These are phyloP conservation scores for Ceratobasidium sp. DNA, from an alignment of 1,284 basidiomycete genomes.

Conservation along the genomic window DNA sequence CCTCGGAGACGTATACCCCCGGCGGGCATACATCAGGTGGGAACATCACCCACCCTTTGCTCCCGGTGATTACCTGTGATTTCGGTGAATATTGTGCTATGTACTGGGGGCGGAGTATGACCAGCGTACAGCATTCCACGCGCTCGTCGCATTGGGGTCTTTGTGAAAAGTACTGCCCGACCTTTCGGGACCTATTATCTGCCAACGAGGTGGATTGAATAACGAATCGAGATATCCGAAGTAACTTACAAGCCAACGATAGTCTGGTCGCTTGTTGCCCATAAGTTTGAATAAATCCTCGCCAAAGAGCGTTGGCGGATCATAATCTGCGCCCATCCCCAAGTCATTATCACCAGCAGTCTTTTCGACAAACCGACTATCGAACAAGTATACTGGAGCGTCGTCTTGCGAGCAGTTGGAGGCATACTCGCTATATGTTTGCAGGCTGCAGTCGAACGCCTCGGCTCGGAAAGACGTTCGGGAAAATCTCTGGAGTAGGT, in stretches of 20 bases:
- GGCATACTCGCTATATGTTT: constrained; percentile 52
- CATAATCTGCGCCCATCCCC: constrained; percentile 52
- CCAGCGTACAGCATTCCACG: constrained; percentile 60
- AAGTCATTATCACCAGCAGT: constrained; percentile 38
- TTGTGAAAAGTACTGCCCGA: constrained; percentile 57
- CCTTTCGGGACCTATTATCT: constrained; percentile 55
- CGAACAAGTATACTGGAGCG: constrained; percentile 56
- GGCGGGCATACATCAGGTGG: constrained; percentile 59
- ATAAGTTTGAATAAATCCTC: constrained; percentile 55
- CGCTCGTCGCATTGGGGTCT: constrained; percentile 59
- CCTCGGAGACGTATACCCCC: constrained; percentile 58
- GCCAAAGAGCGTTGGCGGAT: constrained; percentile 53
- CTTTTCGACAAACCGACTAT: constrained; percentile 55
- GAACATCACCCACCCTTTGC: constrained; percentile 59
- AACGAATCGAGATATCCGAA: neutral
- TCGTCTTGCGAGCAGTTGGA: constrained; percentile 54
- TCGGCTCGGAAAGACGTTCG: constrained; percentile 53
- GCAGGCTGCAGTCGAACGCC: constrained; percentile 52
- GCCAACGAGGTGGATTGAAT: neutral
- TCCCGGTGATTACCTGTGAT: constrained; percentile 41
- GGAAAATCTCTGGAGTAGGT: constrained; percentile 51
- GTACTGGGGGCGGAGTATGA: neutral
- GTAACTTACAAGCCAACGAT: constrained; percentile 54
- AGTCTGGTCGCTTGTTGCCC: constrained; percentile 54
- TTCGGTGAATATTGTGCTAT: neutral